Evolutionary conservation across 2,329 filamentous ascomycete species (phyloP).

Genomic region (Capronia epimyces): DNA sequence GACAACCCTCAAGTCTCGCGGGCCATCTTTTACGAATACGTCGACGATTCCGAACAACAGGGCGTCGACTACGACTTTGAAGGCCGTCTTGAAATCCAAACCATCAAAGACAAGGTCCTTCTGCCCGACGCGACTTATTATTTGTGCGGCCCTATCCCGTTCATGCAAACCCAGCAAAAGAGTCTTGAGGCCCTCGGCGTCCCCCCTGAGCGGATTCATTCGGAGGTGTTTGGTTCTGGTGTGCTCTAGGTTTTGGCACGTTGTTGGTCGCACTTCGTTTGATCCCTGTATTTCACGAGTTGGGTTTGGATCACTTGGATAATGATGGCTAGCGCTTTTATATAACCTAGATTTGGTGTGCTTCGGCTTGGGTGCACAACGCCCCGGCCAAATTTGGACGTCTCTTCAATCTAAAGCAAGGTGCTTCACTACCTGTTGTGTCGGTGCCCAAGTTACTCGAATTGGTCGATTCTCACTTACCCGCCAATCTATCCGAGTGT

Average conservation of each 20-base stretch:
- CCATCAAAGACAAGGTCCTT: slow-evolving; percentile 48
- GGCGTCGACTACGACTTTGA: slow-evolving; percentile 56
- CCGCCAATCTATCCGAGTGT: too few relatives aligned
- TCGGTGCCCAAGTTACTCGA: too few relatives aligned
- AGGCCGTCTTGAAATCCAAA: slow-evolving; percentile 55
- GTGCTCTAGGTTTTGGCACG: neutral
- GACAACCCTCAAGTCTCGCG: slow-evolving; percentile 19
- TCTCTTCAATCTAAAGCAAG: neutral
- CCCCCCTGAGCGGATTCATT: slow-evolving; percentile 26
- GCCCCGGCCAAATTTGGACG: neutral
- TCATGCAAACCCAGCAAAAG: slow-evolving; percentile 51
- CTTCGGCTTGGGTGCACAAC: neutral
- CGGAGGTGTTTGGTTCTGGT: slow-evolving; percentile 30
- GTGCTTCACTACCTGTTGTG: too few relatives aligned
- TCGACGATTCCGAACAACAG: slow-evolving; percentile 38
- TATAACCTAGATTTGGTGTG: neutral
- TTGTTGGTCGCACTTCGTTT: neutral
- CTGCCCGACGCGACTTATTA: slow-evolving; percentile 61
- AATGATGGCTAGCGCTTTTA: too few relatives aligned
- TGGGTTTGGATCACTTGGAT: too few relatives aligned
- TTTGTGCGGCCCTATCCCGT: slow-evolving; percentile 63
- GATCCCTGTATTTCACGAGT: neutral
- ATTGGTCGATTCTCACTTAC: too few relatives aligned
- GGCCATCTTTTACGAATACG: slow-evolving; percentile 15
- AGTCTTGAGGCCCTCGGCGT: slow-evolving; percentile 28